A percentile compares a stretch with the other conserved stretches of the same genome.
These are phyloP conservation scores for Rhamnella rubrinervis DNA, from an alignment of 331 rosid species.

Conservation along the genomic window DNA sequence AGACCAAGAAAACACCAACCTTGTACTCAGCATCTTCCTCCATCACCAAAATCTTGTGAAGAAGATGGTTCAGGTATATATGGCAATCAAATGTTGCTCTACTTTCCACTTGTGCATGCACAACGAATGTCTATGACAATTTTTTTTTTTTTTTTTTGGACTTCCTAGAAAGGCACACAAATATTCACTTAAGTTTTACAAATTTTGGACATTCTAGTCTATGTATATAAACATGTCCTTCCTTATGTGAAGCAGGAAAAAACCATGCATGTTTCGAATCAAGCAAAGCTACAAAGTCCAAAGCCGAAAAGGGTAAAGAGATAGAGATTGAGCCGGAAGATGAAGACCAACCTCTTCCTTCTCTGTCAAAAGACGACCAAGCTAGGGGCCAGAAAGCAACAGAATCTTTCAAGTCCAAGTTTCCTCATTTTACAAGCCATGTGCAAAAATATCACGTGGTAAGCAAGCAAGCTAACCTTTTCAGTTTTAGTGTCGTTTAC, in stretches of 20 bases:
- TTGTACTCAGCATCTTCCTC: neutral
- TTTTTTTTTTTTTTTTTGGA: too few species aligned
- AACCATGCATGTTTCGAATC: neutral
- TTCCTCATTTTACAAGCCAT: constrained; percentile 11
- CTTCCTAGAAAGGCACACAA: too few species aligned
- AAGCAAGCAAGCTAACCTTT: neutral
- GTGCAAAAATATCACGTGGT: neutral
- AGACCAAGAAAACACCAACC: constrained; percentile 4
- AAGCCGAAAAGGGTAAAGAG: neutral
- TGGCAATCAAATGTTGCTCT: too few species aligned
- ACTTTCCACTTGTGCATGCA: too few species aligned
- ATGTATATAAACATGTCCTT: neutral
- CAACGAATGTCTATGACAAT: too few species aligned
- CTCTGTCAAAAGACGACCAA: neutral
- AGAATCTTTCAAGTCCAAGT: constrained; percentile 7
- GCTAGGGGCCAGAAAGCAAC: neutral
- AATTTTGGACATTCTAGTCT: neutral
- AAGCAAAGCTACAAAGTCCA: too few species aligned
- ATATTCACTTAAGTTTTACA: too few species aligned
- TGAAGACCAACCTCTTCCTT: neutral
- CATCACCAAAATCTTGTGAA: neutral
- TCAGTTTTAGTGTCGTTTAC: neutral
- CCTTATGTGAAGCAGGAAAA: neutral
- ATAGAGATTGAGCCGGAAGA: neutral
- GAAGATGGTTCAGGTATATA: neutral